Evolutionary conservation across 2,329 filamentous ascomycete species (phyloP).

Genomic region (Fusarium marasasianum): DNA sequence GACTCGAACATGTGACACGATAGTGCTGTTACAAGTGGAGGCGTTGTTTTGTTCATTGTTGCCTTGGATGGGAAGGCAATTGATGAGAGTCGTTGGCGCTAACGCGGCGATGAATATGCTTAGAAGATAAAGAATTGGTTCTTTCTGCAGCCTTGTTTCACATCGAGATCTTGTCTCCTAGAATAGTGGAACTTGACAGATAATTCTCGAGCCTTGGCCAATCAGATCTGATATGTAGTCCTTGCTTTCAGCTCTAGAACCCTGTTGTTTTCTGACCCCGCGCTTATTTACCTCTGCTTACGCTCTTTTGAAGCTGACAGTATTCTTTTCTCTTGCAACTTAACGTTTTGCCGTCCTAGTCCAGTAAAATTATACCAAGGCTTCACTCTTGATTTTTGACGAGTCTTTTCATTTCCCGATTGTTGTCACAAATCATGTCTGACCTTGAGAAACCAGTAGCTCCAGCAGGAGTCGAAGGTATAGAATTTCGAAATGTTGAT

Average conservation of each 20-base stretch:
- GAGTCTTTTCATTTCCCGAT: background rate
- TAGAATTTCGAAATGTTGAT: rapidly evolving
- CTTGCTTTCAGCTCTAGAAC: no score
- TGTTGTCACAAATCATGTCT: background rate
- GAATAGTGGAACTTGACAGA: rapidly evolving
- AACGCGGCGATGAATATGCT: background rate
- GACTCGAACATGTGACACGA: background rate
- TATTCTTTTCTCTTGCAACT: background rate
- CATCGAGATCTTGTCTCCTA: rapidly evolving
- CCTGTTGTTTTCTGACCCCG: background rate
- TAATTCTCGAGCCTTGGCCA: background rate
- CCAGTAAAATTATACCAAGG: rapidly evolving
- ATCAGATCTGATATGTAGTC: background rate
- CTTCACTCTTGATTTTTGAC: background rate
- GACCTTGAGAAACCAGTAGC: background rate
- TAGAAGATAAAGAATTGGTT: background rate
- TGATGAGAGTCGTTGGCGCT: background rate
- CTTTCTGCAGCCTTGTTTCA: background rate
- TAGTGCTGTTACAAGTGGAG: no score
- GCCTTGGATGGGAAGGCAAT: background rate
- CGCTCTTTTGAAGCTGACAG: background rate
- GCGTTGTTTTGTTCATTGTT: background rate
- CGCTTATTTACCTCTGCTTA: background rate
- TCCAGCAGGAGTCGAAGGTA: background rate
- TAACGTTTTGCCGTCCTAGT: background rate